These are phyloP conservation scores for Mesembryanthemum crystallinum DNA, from an alignment of 148 eudicot species.

Conservation along the genomic window DNA sequence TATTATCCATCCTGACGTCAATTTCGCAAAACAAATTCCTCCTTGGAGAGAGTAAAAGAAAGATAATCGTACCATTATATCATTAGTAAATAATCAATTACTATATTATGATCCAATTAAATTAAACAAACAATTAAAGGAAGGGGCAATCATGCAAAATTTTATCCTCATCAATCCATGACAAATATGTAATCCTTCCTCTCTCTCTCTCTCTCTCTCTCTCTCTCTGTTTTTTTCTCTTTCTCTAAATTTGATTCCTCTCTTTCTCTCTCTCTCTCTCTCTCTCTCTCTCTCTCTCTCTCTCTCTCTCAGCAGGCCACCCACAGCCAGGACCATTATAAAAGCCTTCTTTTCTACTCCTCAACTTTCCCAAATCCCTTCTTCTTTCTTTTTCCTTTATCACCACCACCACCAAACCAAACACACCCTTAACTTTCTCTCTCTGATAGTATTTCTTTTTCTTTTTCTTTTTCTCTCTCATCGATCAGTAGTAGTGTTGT, in stretches of 20 bases:
- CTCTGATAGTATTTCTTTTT: not conserved
- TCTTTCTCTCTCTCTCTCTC: not conserved
- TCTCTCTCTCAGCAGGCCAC: not conserved
- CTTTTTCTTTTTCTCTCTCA: not conserved
- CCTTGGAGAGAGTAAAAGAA: too few species aligned
- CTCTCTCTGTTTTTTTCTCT: not conserved
- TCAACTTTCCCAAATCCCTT: not conserved
- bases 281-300: not conserved
- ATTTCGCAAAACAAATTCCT: too few species aligned
- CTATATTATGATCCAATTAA: too few species aligned
- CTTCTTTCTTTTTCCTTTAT: not conserved
- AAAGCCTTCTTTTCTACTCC: not conserved
- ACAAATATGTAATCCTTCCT: slow-evolving; percentile 49
- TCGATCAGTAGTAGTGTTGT: not conserved
- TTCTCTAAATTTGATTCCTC: not conserved
- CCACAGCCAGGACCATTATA: not conserved
- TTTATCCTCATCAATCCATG: slow-evolving; percentile 31
- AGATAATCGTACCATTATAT: too few species aligned
- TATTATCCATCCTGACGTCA: too few species aligned
- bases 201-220: not conserved
- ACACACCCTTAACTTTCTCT: not conserved
- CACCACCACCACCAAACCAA: not conserved
- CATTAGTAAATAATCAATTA: too few species aligned
- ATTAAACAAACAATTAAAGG: not conserved
- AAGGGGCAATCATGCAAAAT: slow-evolving; percentile 27